Base-by-base conservation (phyloP, 2,329 filamentous ascomycete species). In the Claviceps pusilla region DNA sequence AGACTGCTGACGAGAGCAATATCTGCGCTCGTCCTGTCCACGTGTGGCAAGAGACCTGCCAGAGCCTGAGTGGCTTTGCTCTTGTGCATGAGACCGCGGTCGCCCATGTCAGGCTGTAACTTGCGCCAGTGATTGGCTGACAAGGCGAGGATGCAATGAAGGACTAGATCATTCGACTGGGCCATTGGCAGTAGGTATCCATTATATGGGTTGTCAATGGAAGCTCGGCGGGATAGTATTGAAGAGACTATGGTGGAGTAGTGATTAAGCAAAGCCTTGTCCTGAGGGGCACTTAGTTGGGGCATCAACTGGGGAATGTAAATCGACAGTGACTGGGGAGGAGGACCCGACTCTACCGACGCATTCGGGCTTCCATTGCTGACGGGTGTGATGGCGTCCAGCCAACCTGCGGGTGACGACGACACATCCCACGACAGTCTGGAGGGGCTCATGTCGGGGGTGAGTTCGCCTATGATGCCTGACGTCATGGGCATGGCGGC, bases 1-100 rank as follows among this genome's bases (percentile, higher is more conserved):
- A 73, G 62, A n/a, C 70, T 67, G 16, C 68, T 66, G 3, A 67
- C 65, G 24, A 71, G 69, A 10, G 70, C 68, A 51, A 70, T 65
- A 45, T 66, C 65, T 16, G 61, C 62, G 12, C 60, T 65, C 7
- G 60, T 61, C 29, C 56, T 59, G 47, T 67, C 61, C 0, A 72
- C 67, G 11, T 68, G 66, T 1, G 66, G 66, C 28, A 69, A 56
- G 16, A 68, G 57, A n/a, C 59, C 54, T 29, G 65, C 65, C 16
- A 68, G 57, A 3, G 64, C 57, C 49, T 66, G 61, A 1, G 65
- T 65, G 3, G 66, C 66, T 51, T 66, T 61, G 56, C 63, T 63
- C 55, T 68, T 63, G 54, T 67, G 65, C 31, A 63, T 45, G 3
- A 68, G 55, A 9, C 65, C 65, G 33, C 64, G 61, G 43, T 64